A percentile compares a stretch with the other conserved stretches of the same genome.
phyloP scores from a whole-genome alignment of 164 flowering plant genomes.

The Santalum album region DNA sequence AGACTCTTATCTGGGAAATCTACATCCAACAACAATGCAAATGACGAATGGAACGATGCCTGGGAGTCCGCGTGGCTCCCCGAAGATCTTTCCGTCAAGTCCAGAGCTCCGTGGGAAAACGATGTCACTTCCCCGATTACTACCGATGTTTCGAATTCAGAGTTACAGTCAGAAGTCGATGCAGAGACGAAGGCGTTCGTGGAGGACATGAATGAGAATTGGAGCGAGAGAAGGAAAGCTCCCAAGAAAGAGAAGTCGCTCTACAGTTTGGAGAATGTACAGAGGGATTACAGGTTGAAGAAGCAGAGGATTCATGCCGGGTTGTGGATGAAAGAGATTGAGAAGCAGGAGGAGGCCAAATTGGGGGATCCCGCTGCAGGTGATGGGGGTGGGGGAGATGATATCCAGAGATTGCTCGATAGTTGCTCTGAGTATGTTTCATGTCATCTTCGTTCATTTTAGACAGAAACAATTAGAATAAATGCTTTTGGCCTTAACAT shows the following conservation, averaged over 20 bases:
- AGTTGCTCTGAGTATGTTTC: slow-evolving; percentile 74
- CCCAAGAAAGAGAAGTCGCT: slow-evolving; percentile 22
- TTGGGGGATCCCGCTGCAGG: slow-evolving; percentile 28
- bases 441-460: neutral
- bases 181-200: slow-evolving; percentile 84
- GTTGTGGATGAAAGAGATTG: slow-evolving; percentile 91
- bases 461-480: too few relatives aligned
- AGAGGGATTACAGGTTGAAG: slow-evolving; percentile 81
- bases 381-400: slow-evolving; percentile 36
- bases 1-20: too few relatives aligned
- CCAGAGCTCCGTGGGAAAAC: slow-evolving; percentile 71
- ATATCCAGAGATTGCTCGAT: slow-evolving; percentile 75
- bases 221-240: slow-evolving; percentile 57
- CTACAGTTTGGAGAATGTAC: slow-evolving; percentile 63
- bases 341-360: slow-evolving; percentile 78
- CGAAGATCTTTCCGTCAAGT: slow-evolving; percentile 47
- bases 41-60: slow-evolving; percentile 86
- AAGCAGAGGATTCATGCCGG: slow-evolving; percentile 91
- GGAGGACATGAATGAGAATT: slow-evolving; percentile 85
- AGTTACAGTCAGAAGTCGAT: slow-evolving; percentile 31
- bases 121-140: slow-evolving; percentile 51
- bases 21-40: too few relatives aligned
- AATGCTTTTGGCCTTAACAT: too few relatives aligned
- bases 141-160: slow-evolving; percentile 12
- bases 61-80: slow-evolving; percentile 99